phyloP scores from a whole-genome alignment of 148 eudicot species.

The Vaccinium corymbosum region DNA sequence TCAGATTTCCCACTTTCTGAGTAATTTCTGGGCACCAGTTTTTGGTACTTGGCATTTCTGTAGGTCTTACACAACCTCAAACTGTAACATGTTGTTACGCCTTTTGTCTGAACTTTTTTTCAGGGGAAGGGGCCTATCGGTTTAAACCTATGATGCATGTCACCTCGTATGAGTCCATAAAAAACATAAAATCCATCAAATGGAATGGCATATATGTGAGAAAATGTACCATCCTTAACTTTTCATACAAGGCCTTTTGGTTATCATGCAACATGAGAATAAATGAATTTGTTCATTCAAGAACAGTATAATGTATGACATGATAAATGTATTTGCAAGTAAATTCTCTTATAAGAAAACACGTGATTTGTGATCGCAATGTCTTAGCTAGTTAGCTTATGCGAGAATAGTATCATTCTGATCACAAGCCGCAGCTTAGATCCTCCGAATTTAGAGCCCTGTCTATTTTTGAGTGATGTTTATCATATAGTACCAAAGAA shows the following conservation, averaged over 20 bases:
- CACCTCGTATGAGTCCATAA: not conserved
- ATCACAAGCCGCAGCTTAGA: not conserved
- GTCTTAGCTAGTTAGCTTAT: not conserved
- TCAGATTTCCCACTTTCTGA: too few relatives aligned
- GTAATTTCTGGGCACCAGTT: too few relatives aligned
- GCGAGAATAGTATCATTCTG: not conserved
- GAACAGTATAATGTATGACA: too few relatives aligned
- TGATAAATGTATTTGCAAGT: not conserved
- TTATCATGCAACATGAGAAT: not conserved
- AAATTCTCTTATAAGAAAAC: too few relatives aligned
- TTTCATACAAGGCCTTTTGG: not conserved
- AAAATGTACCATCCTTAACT: not conserved
- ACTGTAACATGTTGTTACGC: not conserved
- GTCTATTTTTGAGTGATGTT: not conserved
- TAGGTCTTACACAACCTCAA: not conserved
- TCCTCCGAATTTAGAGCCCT: not conserved
- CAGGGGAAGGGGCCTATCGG: not conserved
- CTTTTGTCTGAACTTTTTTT: not conserved
- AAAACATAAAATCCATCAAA: not conserved
- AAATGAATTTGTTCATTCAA: not conserved
- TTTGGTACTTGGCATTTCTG: too few relatives aligned
- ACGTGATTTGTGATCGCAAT: not conserved
- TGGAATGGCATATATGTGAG: not conserved
- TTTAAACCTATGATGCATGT: too few relatives aligned
- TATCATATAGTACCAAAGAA: not conserved